Evolutionary conservation across 352 stramenopile species (phyloP).

Genomic region (Phytophthora pluvialis): DNA sequence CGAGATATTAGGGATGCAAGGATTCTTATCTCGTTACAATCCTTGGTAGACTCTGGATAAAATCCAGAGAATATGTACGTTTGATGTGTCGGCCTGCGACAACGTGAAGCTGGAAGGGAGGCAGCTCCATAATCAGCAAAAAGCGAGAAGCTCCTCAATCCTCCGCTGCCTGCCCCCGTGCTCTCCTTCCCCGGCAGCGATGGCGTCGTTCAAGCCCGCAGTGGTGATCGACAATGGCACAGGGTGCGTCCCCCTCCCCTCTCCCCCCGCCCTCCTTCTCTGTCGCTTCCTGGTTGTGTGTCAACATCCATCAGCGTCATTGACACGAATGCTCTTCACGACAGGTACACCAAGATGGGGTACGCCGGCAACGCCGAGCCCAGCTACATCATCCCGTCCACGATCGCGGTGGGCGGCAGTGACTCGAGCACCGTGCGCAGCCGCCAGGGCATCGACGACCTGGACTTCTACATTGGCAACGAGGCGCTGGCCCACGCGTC

Average conservation of each 20-base stretch:
- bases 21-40: no score
- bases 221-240: constrained; percentile 98
- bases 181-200: constrained; percentile 23
- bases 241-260: constrained; percentile 60
- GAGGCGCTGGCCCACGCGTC: constrained; percentile 90
- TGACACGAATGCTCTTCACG: neutral
- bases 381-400: constrained; percentile 96
- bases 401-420: constrained; percentile 83
- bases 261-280: no score
- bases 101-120: constrained; percentile 30
- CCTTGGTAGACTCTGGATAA: no score
- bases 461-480: constrained; percentile 97
- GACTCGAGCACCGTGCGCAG: constrained; percentile 81
- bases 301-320: neutral
- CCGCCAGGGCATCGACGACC: constrained; percentile 92
- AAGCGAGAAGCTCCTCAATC: constrained; percentile 27
- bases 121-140: constrained; percentile 39
- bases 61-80: no score
- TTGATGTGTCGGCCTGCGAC: constrained; percentile 26
- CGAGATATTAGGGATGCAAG: no score
- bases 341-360: constrained; percentile 97
- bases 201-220: constrained; percentile 89
- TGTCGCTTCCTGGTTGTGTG: neutral
- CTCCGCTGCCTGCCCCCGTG: neutral
- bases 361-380: constrained; percentile 95